Base-by-base conservation (phyloP, 352 stramenopile species). In the Pythium rishiriense region DNA sequence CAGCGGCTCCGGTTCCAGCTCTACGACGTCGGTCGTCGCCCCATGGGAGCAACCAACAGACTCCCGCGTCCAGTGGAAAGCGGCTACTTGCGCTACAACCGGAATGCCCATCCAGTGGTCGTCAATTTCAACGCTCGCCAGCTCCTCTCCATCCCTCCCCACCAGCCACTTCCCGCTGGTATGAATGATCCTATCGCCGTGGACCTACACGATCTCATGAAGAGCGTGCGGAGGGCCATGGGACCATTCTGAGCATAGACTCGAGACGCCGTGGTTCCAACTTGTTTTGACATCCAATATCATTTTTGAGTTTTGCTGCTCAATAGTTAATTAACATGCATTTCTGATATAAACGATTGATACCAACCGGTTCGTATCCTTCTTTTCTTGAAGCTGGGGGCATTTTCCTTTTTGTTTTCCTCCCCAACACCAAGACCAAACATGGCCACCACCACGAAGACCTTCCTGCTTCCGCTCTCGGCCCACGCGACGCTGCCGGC, bases 381-480 rank as follows among this genome's bases (percentile, higher is more conserved):
- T n/a, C n/a, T n/a, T n/a, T n/a, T n/a, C n/a, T n/a, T n/a, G n/a
- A n/a, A n/a, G n/a, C n/a, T n/a, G n/a, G n/a, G n/a, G n/a, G n/a
- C n/a, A n/a, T n/a, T n/a, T n/a, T n/a, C n/a, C n/a, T n/a, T n/a
- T n/a, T n/a, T n/a, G n/a, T n/a, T n/a, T n/a, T n/a, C n/a, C n/a
- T n/a, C n/a, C n/a, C n/a, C n/a, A n/a, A n/a, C n/a, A n/a, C n/a
- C n/a, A n/a, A n/a, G n/a, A n/a, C n/a, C n/a, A n/a, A n/a, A n/a
- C n/a, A 51, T 42, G 12, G 45, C 42, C 29, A 59, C 42, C 17
- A 21, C 9, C 10, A 31, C 33, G n/a, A 70, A 65, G 55, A 67
- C 52, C 6, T 33, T 72, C 5, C 33, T 68, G 39, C 46, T 72
- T 21, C 58, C 64, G 28, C 54, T 64, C 29, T 66, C 55, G 31